phyloP scores from a whole-genome alignment of 2,329 filamentous ascomycete species.

The Cadophora sp. region DNA sequence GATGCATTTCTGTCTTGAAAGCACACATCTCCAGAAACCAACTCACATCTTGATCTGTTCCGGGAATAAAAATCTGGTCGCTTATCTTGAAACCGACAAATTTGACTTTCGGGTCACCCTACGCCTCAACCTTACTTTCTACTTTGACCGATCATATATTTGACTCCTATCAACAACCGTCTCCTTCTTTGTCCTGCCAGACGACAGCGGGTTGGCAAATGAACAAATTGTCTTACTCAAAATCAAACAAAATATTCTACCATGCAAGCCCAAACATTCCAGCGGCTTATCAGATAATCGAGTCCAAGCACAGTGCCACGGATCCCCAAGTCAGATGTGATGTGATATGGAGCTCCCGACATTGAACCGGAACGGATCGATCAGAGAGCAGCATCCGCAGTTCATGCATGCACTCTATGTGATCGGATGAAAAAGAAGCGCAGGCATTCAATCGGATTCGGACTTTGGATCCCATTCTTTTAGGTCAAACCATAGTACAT shows the following conservation, averaged over 20 bases:
- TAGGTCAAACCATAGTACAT: no score
- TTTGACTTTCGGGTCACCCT: background rate
- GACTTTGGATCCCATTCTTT: background rate
- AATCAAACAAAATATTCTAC: no score
- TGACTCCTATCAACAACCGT: background rate
- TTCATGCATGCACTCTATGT: background rate
- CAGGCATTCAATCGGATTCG: background rate
- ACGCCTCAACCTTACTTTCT: background rate
- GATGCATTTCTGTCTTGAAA: background rate
- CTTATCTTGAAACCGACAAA: background rate
- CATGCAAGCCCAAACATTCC: no score
- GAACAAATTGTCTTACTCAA: no score
- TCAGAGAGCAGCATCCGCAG: background rate
- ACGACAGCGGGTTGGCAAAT: no score
- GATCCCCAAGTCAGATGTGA: no score
- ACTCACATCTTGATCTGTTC: background rate
- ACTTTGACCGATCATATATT: background rate
- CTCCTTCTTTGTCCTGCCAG: no score
- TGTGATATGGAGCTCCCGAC: no score
- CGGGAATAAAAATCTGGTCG: no score
- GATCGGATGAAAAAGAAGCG: background rate
- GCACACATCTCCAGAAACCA: background rate
- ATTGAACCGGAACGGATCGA: background rate
- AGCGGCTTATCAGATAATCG: background rate
- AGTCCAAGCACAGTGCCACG: background rate